These are phyloP conservation scores for Isabelozyma heimii DNA, from an alignment of 805 yeast genomes.

Conservation along the genomic window DNA sequence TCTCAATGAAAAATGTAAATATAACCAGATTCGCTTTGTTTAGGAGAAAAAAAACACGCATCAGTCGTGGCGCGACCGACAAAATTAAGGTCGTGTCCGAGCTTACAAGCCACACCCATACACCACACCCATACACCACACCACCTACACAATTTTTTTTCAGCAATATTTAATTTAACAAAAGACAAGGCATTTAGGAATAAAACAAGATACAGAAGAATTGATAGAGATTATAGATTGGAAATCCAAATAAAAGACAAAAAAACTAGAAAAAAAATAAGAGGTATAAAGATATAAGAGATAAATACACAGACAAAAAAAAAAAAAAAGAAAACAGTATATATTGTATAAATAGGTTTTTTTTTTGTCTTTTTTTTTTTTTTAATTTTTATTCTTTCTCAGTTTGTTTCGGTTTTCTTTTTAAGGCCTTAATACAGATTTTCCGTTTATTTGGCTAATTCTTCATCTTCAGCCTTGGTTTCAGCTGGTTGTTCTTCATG, in stretches of 20 bases:
- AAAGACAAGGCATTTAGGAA: not conserved
- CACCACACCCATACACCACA: too few species aligned
- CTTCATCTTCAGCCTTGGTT: slow-evolving; percentile 15
- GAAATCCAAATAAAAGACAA: not conserved
- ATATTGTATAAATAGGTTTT: not conserved
- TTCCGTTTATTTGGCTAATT: slow-evolving; percentile 7
- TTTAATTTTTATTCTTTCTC: not conserved
- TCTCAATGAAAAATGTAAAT: not conserved
- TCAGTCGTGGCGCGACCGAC: not conserved
- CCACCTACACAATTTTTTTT: too few species aligned
- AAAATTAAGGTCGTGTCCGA: not conserved
- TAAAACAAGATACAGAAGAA: not conserved
- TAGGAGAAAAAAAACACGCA: not conserved
- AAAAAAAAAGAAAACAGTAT: not conserved
- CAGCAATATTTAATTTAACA: not conserved
- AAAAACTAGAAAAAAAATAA: not conserved
- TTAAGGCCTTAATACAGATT: not conserved
- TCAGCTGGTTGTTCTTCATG: slow-evolving; percentile 27
- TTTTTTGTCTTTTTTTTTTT: not conserved
- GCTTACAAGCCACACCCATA: too few species aligned
- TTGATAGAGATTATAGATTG: not conserved
- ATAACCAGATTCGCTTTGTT: not conserved
- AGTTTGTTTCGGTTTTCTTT: not conserved
- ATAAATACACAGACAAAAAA: not conserved
- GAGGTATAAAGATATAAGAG: not conserved